Conservation (phyloP, 2,329 filamentous ascomycete species). For the Emydomyces testavorans region DNA sequence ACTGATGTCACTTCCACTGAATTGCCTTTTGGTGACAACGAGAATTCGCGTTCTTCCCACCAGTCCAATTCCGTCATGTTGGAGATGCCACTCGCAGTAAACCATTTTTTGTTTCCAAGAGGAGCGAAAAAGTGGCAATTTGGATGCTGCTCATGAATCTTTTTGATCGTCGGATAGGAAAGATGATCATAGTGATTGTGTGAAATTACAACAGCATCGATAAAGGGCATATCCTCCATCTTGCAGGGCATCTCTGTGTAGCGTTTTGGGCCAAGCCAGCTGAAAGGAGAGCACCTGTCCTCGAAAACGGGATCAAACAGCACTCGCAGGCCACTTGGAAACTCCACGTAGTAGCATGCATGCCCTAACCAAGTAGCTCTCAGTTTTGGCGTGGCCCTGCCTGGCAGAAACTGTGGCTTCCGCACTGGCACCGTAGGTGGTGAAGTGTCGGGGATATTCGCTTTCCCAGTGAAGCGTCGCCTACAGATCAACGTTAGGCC, state of each 20-base stretch:
- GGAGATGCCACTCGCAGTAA: slow-evolving; percentile 54
- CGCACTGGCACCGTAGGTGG: slow-evolving; percentile 55
- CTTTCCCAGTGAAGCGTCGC: slow-evolving; percentile 40
- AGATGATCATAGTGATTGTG: slow-evolving; percentile 93
- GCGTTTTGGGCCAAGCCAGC: slow-evolving; percentile 59
- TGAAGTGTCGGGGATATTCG: slow-evolving; percentile 49
- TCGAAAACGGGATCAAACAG: slow-evolving; percentile 93
- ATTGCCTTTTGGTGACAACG: slow-evolving; percentile 39
- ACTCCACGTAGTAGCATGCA: slow-evolving; percentile 87
- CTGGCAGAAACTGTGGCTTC: slow-evolving; percentile 54
- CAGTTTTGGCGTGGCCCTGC: slow-evolving; percentile 49
- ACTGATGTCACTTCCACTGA: slow-evolving; percentile 20
- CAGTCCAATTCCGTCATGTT: slow-evolving; percentile 86
- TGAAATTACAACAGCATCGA: slow-evolving; percentile 56
- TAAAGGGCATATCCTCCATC: slow-evolving; percentile 59
- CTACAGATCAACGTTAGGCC: slow-evolving; percentile 14
- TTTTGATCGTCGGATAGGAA: slow-evolving; percentile 60
- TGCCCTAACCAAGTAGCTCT: slow-evolving; percentile 92
- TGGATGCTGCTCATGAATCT: slow-evolving; percentile 60
- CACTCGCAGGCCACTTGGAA: slow-evolving; percentile 71
- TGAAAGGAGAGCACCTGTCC: slow-evolving; percentile 68
- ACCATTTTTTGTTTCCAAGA: slow-evolving; percentile 73
- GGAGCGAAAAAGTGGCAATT: slow-evolving; percentile 81
- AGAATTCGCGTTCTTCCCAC: slow-evolving; percentile 79
- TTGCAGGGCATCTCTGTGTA: slow-evolving; percentile 68